These are phyloP conservation scores for Melanogaster broomeanus DNA, from an alignment of 768 basidiomycete species.

Conservation along the genomic window DNA sequence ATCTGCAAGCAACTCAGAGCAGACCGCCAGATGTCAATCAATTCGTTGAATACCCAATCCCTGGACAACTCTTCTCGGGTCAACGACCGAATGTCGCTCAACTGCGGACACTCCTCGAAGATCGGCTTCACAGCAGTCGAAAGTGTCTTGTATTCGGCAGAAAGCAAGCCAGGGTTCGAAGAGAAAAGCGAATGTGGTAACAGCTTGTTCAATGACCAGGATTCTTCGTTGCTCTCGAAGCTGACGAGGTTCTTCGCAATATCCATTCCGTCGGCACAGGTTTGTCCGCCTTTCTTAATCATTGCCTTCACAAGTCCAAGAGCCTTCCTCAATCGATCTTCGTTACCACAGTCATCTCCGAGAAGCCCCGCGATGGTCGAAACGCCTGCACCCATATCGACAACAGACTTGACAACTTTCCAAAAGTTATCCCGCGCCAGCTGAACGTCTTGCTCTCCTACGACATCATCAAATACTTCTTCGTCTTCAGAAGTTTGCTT, in stretches of 20 bases:
- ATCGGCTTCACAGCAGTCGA: constrained; percentile 50
- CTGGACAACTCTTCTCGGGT: constrained; percentile 55
- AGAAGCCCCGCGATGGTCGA: constrained; percentile 58
- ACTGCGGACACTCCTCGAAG: constrained; percentile 52
- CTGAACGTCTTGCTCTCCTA: constrained; percentile 25
- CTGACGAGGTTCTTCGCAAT: constrained; percentile 44
- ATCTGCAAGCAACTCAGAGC: constrained; percentile 46
- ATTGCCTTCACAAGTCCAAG: constrained; percentile 56
- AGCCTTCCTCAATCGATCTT: constrained; percentile 43
- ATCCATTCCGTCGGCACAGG: constrained; percentile 57
- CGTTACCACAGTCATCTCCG: constrained; percentile 40
- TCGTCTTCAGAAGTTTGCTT: constrained; percentile 22
- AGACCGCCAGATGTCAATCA: constrained; percentile 57
- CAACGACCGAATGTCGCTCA: constrained; percentile 58
- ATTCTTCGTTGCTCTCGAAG: constrained; percentile 32
- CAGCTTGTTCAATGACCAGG: constrained; percentile 50
- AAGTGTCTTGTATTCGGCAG: constrained; percentile 51
- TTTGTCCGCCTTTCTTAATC: constrained; percentile 52
- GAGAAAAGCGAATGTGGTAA: constrained; percentile 58
- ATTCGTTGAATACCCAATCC: constrained; percentile 51
- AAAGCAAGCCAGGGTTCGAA: constrained; percentile 55
- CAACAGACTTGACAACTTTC: constrained; percentile 50
- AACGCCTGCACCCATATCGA: constrained; percentile 62
- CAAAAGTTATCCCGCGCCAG: constrained; percentile 41
- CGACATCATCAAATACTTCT: constrained; percentile 16